Conservation (phyloP, 768 basidiomycete species). For the Lyophyllum atratum region DNA sequence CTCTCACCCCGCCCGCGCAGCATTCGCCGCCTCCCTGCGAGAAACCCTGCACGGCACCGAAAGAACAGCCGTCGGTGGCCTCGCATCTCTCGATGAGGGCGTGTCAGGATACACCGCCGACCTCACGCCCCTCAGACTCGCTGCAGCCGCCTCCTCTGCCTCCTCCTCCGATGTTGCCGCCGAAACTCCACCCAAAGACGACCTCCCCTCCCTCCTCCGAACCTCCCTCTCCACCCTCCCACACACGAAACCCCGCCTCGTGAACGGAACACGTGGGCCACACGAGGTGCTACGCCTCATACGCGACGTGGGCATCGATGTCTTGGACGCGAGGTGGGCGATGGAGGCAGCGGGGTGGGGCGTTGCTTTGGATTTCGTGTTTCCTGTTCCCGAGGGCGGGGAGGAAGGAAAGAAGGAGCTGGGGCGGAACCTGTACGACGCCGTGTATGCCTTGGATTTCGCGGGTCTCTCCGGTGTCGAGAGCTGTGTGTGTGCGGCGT, state of each 20-base stretch:
- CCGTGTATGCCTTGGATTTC: constrained; percentile 62
- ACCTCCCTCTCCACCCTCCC: constrained; percentile 63
- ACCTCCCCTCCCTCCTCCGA: constrained; percentile 41
- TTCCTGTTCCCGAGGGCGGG: constrained; percentile 44
- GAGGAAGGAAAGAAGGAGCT: constrained; percentile 1
- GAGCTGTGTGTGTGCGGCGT: constrained; percentile 47
- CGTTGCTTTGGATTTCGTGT: constrained; percentile 76
- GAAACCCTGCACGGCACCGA: constrained; percentile 44
- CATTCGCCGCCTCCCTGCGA: constrained; percentile 59
- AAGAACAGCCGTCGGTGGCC: constrained; percentile 42
- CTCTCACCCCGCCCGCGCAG: constrained; percentile 55
- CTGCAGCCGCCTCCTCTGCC: constrained; percentile 25
- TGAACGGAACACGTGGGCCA: constrained; percentile 57
- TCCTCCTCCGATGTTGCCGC: not conserved
- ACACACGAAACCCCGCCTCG: constrained; percentile 59
- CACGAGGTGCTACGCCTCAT: constrained; percentile 77
- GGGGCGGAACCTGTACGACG: constrained; percentile 75
- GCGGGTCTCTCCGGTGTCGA: constrained; percentile 33
- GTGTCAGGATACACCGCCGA: constrained; percentile 74
- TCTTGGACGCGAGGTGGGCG: constrained; percentile 78
- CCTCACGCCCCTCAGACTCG: constrained; percentile 48
- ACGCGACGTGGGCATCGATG: constrained; percentile 64
- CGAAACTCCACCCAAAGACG: not conserved
- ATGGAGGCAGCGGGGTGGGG: constrained; percentile 68
- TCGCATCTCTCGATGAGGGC: constrained; percentile 65